A percentile compares a stretch with the other conserved stretches of the same genome.
Conservation (phyloP, 495 filamentous ascomycete species). For the Podospora conica region DNA sequence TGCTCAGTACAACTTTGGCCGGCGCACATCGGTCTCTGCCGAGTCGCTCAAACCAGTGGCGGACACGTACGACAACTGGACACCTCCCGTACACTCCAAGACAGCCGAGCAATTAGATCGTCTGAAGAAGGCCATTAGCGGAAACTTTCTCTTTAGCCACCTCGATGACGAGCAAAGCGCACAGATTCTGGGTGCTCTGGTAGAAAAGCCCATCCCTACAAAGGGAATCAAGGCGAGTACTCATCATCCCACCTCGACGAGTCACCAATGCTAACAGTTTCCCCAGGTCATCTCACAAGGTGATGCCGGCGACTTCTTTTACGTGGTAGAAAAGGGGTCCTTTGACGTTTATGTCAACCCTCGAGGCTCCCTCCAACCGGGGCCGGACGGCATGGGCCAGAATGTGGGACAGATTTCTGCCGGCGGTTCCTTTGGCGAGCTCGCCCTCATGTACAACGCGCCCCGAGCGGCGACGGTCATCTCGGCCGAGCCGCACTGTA, state of each 20-base stretch:
- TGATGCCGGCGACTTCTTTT: slow-evolving; percentile 95
- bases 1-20: slow-evolving; percentile 85
- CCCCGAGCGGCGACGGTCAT: slow-evolving; percentile 95
- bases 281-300: slow-evolving; percentile 82
- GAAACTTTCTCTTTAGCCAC: slow-evolving; percentile 91
- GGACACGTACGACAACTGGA: slow-evolving; percentile 80
- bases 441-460: slow-evolving; percentile 98
- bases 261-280: slow-evolving; percentile 11
- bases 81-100: slow-evolving; percentile 78
- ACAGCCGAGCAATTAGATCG: slow-evolving; percentile 71
- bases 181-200: slow-evolving; percentile 82
- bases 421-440: slow-evolving; percentile 94
- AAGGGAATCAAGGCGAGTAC: slow-evolving; percentile 74
- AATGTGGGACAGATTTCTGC: slow-evolving; percentile 78
- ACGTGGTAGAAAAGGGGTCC: slow-evolving; percentile 83
- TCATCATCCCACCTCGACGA: neutral
- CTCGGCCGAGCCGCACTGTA: slow-evolving; percentile 69
- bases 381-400: slow-evolving; percentile 74
- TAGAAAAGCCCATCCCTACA: slow-evolving; percentile 91
- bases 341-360: slow-evolving; percentile 91
- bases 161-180: slow-evolving; percentile 85
- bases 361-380: slow-evolving; percentile 71
- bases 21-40: slow-evolving; percentile 92
- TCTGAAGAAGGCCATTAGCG: slow-evolving; percentile 71
- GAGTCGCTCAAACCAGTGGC: slow-evolving; percentile 89